A percentile compares a stretch with the other conserved stretches of the same genome.
Evolutionary conservation across 495 filamentous ascomycete genomes (phyloP).

Genomic region (Trichoderma virens): DNA sequence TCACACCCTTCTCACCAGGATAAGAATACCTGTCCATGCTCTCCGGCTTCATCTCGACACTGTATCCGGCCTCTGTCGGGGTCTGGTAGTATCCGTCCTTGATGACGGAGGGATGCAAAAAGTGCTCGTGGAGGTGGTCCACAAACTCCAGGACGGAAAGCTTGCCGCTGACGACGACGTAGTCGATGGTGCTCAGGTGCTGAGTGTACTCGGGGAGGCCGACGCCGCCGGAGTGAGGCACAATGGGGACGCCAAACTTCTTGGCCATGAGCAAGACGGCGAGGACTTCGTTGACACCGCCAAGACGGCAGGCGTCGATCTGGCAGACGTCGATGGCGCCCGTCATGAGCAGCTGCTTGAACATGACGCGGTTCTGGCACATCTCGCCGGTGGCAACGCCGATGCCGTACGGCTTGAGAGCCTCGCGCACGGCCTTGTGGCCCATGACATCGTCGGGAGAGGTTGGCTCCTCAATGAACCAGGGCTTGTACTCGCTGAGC

Average conservation of each 20-base stretch:
- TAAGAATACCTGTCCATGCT: constrained; percentile 75
- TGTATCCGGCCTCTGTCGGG: constrained; percentile 74
- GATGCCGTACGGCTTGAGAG: constrained; percentile 64
- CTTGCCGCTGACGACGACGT: constrained; percentile 79
- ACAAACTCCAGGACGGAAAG: constrained; percentile 82
- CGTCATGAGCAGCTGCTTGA: constrained; percentile 80
- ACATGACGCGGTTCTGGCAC: constrained; percentile 91
- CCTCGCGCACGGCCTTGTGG: constrained; percentile 75
- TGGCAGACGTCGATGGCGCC: constrained; percentile 84
- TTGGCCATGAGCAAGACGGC: constrained; percentile 86
- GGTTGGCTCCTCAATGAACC: constrained; percentile 98
- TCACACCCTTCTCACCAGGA: constrained; percentile 65
- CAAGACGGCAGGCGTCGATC: constrained; percentile 85
- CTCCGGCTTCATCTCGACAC: constrained; percentile 84
- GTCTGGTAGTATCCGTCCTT: constrained; percentile 84
- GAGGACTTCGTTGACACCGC: constrained; percentile 87
- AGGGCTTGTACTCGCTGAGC: constrained; percentile 78
- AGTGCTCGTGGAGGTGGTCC: constrained; percentile 91
- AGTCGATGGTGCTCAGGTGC: constrained; percentile 90
- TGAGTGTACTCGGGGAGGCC: constrained; percentile 92
- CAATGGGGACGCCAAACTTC: constrained; percentile 77
- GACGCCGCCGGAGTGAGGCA: constrained; percentile 85
- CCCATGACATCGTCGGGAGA: constrained; percentile 87
- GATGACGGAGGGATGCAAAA: constrained; percentile 70
- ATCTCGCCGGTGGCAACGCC: constrained; percentile 92